Percentiles rank a stretch among this genome's conserved stretches.
phyloP scores from a whole-genome alignment of 768 basidiomycete genomes.

The Chlorophyllum brunneum region DNA sequence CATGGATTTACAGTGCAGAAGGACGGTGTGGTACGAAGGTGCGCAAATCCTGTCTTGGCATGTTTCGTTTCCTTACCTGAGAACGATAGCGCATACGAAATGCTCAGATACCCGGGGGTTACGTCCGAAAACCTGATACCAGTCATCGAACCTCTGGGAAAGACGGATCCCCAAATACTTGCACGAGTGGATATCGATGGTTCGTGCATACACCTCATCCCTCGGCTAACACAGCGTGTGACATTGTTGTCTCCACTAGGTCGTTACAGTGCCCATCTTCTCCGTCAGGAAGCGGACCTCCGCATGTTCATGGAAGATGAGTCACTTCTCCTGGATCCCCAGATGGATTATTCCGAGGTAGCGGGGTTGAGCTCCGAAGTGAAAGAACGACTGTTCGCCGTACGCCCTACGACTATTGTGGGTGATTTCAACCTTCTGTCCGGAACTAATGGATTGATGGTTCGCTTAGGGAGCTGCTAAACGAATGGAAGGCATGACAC shows the following conservation, averaged over 20 bases:
- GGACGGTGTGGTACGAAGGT: slow-evolving; percentile 45
- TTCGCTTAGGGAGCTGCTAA: slow-evolving; percentile 77
- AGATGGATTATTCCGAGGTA: slow-evolving; percentile 65
- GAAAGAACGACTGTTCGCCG: slow-evolving; percentile 53
- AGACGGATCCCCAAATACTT: slow-evolving; percentile 48
- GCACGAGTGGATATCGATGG: slow-evolving; percentile 71
- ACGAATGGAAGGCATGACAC: slow-evolving; percentile 93
- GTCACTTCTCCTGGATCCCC: slow-evolving; percentile 58
- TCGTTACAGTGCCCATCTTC: slow-evolving; percentile 57
- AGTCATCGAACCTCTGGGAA: slow-evolving; percentile 46
- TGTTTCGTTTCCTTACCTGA: not conserved
- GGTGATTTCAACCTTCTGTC: slow-evolving; percentile 28
- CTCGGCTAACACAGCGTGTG: not conserved
- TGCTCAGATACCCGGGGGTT: slow-evolving; percentile 60
- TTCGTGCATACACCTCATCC: slow-evolving; percentile 24
- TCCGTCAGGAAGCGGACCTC: slow-evolving; percentile 74
- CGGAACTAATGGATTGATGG: not conserved
- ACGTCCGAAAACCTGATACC: slow-evolving; percentile 36
- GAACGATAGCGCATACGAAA: slow-evolving; percentile 62
- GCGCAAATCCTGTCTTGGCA: slow-evolving; percentile 3
- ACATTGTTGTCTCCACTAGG: slow-evolving; percentile 32
- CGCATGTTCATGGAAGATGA: slow-evolving; percentile 75
- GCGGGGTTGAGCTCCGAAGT: slow-evolving; percentile 76
- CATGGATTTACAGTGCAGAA: slow-evolving; percentile 41
- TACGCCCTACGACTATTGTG: slow-evolving; percentile 65